Evolutionary conservation across 306 rosid species (phyloP).

Genomic region (Bauhinia variegata): DNA sequence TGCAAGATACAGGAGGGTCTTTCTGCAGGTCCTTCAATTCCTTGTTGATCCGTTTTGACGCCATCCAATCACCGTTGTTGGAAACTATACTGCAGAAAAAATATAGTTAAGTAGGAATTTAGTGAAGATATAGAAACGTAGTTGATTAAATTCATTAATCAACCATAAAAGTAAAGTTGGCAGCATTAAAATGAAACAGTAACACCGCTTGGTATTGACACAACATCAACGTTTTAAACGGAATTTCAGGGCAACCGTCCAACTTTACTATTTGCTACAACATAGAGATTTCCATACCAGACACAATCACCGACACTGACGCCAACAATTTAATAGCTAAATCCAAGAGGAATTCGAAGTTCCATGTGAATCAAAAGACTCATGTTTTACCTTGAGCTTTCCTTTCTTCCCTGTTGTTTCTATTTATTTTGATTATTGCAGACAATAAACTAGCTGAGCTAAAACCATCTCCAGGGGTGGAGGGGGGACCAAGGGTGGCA

Average conservation of each 20-base stretch:
- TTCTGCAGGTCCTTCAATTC: conserved; percentile 60
- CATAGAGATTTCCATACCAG: not conserved
- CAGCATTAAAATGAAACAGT: not conserved
- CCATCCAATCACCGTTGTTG: conserved; percentile 31
- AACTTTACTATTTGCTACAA: not conserved
- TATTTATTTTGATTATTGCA: not conserved
- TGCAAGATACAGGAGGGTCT: conserved; percentile 60
- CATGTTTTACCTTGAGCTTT: not conserved
- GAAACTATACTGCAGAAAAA: not conserved
- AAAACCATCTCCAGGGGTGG: not conserved
- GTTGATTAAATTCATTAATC: not conserved
- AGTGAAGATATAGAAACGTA: not conserved
- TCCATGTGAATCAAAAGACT: not conserved
- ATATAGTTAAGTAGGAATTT: not conserved
- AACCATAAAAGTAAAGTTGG: not conserved
- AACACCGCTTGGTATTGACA: not conserved
- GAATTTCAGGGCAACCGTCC: not conserved
- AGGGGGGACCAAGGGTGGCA: too few species aligned
- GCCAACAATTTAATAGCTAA: not conserved
- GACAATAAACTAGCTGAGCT: not conserved
- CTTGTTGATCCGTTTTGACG: conserved; percentile 55
- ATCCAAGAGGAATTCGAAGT: too few species aligned
- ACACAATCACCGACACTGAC: too few species aligned
- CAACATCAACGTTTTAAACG: not conserved
- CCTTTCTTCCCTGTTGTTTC: not conserved